Percentiles rank a stretch among this genome's conserved stretches.
These are phyloP conservation scores for Collybia sordida DNA, from an alignment of 768 basidiomycete species.

Conservation along the genomic window DNA sequence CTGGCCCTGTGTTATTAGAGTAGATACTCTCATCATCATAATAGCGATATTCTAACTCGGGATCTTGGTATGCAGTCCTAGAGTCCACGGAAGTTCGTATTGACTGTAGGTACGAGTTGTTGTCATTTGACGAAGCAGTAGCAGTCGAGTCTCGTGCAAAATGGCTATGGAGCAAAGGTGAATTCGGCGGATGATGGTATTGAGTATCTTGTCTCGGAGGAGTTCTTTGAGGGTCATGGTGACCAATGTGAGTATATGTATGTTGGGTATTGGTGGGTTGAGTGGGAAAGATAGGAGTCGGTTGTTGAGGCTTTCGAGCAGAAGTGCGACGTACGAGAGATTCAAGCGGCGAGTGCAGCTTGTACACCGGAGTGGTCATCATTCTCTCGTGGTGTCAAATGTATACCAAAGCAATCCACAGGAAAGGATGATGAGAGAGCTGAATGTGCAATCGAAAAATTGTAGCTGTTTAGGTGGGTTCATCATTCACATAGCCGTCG, in stretches of 20 bases:
- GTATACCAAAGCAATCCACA: not conserved
- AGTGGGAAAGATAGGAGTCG: not conserved
- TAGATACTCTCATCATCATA: conserved; percentile 45
- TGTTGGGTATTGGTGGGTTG: conserved; percentile 6
- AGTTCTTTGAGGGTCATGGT: conserved; percentile 6
- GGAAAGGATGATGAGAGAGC: not conserved
- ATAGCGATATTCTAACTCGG: conserved; percentile 28
- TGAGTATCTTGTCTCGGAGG: not conserved
- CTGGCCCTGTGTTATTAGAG: conserved; percentile 29
- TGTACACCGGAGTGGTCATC: conserved; percentile 19
- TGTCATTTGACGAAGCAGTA: conserved; percentile 37
- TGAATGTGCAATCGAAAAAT: not conserved
- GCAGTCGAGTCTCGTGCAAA: conserved; percentile 43
- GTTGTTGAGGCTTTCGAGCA: conserved; percentile 31
- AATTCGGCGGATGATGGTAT: conserved; percentile 23
- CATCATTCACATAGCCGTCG: not conserved
- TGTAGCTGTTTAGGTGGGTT: not conserved
- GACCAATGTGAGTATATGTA: conserved; percentile 1
- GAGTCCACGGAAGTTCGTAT: conserved; percentile 20
- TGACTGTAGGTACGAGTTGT: conserved; percentile 33
- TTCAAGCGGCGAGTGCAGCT: conserved; percentile 52
- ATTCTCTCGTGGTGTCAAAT: conserved; percentile 1
- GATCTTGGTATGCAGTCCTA: conserved; percentile 30
- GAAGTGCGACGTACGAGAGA: conserved; percentile 57
- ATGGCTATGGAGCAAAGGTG: conserved; percentile 48